These are phyloP conservation scores for Stagonosporopsis rhizophila DNA, from an alignment of 2,329 filamentous ascomycete species.

Conservation along the genomic window DNA sequence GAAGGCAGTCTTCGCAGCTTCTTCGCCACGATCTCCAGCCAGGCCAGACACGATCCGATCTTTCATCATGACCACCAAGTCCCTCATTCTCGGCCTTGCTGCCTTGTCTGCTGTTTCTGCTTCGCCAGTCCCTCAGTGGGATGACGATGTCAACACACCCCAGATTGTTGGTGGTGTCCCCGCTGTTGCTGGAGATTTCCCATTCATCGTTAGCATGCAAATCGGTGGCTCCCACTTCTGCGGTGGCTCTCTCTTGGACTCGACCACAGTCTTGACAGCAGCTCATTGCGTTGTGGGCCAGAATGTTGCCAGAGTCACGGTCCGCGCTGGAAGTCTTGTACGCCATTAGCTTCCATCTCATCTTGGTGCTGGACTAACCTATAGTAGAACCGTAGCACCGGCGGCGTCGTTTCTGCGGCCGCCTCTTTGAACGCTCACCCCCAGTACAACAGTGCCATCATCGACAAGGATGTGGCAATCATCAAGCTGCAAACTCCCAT, in stretches of 20 bases:
- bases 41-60: not conserved
- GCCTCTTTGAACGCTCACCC: constrained; percentile 30
- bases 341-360: constrained; percentile 27
- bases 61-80: constrained; percentile 28
- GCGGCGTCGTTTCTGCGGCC: constrained; percentile 27
- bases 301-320: constrained; percentile 19
- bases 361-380: not conserved
- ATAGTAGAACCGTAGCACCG: constrained; percentile 26
- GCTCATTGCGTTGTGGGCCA: constrained; percentile 35
- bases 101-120: constrained; percentile 30
- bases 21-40: not conserved
- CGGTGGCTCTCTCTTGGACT: constrained; percentile 38
- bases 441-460: constrained; percentile 19
- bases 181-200: constrained; percentile 36
- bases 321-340: constrained; percentile 37
- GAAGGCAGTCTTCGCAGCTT: not conserved
- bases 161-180: constrained; percentile 36
- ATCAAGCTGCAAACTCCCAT: constrained; percentile 34
- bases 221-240: constrained; percentile 33
- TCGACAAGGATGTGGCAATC: constrained; percentile 36
- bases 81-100: constrained; percentile 29
- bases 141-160: constrained; percentile 12
- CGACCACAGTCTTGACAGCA: constrained; percentile 39
- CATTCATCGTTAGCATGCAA: constrained; percentile 39
- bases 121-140: constrained; percentile 34